A percentile compares a stretch with the other conserved stretches of the same genome.
These are phyloP conservation scores for Rhododendron ferrugineum DNA, from an alignment of 148 eudicot genomes.

Conservation along the genomic window DNA sequence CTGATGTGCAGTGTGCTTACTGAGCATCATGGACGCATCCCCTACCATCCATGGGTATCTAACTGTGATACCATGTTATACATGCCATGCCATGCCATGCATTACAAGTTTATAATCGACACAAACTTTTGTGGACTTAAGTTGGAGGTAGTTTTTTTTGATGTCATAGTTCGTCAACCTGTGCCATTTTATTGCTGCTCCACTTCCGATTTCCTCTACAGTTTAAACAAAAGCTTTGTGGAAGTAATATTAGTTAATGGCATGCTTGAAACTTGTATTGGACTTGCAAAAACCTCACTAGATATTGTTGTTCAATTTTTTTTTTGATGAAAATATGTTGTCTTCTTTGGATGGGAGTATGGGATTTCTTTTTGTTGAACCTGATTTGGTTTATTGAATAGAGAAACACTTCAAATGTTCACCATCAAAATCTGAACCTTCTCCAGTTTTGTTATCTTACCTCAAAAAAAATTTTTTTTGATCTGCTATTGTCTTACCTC, in stretches of 20 bases:
- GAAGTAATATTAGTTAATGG: not conserved
- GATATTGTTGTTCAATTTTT: not conserved
- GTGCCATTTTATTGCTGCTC: not conserved
- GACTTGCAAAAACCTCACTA: not conserved
- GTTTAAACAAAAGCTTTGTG: not conserved
- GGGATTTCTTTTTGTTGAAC: not conserved
- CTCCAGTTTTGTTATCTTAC: slow-evolving; percentile 1
- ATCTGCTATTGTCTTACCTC: no score
- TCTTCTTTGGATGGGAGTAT: not conserved
- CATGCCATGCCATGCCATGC: not conserved
- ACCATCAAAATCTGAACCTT: not conserved
- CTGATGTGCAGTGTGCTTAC: not conserved
- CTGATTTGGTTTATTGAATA: not conserved
- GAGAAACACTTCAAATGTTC: not conserved
- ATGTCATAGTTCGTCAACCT: not conserved
- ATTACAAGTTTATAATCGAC: not conserved
- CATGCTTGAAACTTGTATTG: not conserved
- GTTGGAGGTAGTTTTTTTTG: not conserved
- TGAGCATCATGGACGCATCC: not conserved
- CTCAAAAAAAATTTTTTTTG: no score
- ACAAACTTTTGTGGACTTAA: not conserved
- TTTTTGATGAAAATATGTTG: not conserved
- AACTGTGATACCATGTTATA: not conserved
- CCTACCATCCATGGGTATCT: not conserved
- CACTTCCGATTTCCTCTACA: not conserved